Evolutionary conservation across 2,329 filamentous ascomycete species (phyloP).

Genomic region (Penicillium sp.): DNA sequence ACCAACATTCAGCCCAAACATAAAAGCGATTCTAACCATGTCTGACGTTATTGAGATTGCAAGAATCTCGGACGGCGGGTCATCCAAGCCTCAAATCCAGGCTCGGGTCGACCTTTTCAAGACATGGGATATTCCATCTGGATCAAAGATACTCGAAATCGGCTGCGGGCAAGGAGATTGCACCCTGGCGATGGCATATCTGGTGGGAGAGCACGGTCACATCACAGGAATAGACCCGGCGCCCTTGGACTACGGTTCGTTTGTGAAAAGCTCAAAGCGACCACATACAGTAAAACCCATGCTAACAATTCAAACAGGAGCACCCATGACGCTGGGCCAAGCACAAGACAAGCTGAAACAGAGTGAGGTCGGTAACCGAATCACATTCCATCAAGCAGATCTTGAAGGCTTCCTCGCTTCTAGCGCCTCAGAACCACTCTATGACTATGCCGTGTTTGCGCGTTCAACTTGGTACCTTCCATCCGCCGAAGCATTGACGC

Average conservation of each 20-base stretch:
- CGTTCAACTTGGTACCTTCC: constrained; percentile 2
- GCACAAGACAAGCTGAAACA: neutral
- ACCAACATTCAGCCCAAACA: neutral
- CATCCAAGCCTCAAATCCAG: neutral
- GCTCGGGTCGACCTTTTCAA: neutral
- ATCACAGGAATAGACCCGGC: constrained; percentile 3
- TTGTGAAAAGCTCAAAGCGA: neutral
- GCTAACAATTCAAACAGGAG: neutral
- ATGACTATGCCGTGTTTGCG: constrained; percentile 1
- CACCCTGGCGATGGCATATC: neutral
- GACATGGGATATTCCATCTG: neutral
- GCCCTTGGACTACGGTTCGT: constrained; percentile 2
- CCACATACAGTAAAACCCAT: neutral
- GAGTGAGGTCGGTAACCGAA: neutral
- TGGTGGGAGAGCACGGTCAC: constrained; percentile 1
- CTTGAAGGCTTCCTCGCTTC: neutral
- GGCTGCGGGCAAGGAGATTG: constrained; percentile 7
- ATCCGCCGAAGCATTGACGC: neutral
- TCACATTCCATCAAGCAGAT: neutral
- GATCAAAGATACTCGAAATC: constrained; percentile 4
- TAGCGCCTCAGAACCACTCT: neutral
- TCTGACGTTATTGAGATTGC: neutral
- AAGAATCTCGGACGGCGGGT: neutral
- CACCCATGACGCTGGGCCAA: neutral
- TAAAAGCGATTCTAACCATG: neutral